Base-by-base conservation (phyloP, 148 eudicot genomes). In the Rheum nobile region DNA sequence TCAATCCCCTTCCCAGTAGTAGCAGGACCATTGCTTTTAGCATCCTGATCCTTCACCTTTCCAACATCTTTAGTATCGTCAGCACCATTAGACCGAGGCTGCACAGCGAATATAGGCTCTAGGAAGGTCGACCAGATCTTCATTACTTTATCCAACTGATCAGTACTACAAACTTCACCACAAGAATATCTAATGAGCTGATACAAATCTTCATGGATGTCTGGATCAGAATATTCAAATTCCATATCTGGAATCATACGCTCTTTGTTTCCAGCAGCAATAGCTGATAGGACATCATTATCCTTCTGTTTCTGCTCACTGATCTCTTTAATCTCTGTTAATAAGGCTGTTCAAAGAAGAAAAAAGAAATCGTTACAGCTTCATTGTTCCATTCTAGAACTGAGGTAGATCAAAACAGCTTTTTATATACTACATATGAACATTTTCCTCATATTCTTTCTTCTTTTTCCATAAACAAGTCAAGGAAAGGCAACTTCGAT, bases 191-290 rank as follows among this genome's bases (percentile, higher is more conserved):
- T 86, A 52, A 94, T 86, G 77, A 94, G 81, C 72, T 91, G 87
- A 75, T 79, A 90, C 81, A 90, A 75, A 82, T 91, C 98, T 77
- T 94, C 96, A 75, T 91, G 90, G 76, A 94, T 84, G 75, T 82
- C 90, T 68, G 24, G 9, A 75, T 94, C 96, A 72, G 84, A 39
- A 85, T 86, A 94, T 59, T 87, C 93, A 79, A 84, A 89, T 67
- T 82, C 84, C 48, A 87, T 78, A 87, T 94, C 79, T 71, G 98
- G 89, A 75, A 76, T 52, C 69, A 88, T 76, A 61, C 85, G 86
- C 71, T 88, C 84, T 84, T 82, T 89, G 77, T 85, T 91, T 81
- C 97, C 98, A 78, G 90, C 96, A 74, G 90, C 85, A 77, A 91
- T 87, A 54, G 88, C 87, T 65, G 85, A 85, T 75, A 94, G 87